Evolutionary conservation across 768 basidiomycete genomes (phyloP), one percentile per base, ranked within the genome.

Genomic region (Lentinula detonsa): DNA sequence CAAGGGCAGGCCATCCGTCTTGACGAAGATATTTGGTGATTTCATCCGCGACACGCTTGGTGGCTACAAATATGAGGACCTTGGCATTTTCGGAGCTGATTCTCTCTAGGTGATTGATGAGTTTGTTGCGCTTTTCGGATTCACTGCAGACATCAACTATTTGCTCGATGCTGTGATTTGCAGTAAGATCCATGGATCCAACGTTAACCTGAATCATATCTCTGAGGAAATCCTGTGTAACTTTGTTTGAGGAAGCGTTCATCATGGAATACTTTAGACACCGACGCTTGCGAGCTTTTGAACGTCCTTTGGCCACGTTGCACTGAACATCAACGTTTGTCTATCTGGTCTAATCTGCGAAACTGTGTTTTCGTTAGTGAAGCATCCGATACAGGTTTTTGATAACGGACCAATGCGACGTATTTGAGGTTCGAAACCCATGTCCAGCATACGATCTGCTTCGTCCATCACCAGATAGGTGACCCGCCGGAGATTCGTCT

Each of bases 391-490:
- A 13, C 15, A 5, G 5, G 1, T 33, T 34, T 13, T 48, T 5
- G 31, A 16, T 11, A 55, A 56, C 66, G 88, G 81, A 66, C 98
- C 92, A 65, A 99, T 98, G 78, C 98, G 98, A 71, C 95, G 84
- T 71, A 99, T 98, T 74, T 99, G 97, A 57, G 97, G 97, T 77
- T 99, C 97, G 78, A 99, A 99, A 81, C 97, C 97, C 97, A 99
- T 99, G 80, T 99, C 97, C 65, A 99, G 84, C 97, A 99, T 99
- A 70, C 97, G 93, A 79, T 99, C 97, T 49, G 97, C 97, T 75
- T 99, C 97, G 70, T 99, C 97, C 87, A 99, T 92, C 71, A 99
- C 97, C 43, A 99, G 83, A 75, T 98, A 99, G 21, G 97, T 99
- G 60, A 99, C 82, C 45, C 97, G 88, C 61, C 91, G 91, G 57